Evolutionary conservation across 2,329 filamentous ascomycete genomes (phyloP).

Genomic region (Fragosphaeria purpurea): DNA sequence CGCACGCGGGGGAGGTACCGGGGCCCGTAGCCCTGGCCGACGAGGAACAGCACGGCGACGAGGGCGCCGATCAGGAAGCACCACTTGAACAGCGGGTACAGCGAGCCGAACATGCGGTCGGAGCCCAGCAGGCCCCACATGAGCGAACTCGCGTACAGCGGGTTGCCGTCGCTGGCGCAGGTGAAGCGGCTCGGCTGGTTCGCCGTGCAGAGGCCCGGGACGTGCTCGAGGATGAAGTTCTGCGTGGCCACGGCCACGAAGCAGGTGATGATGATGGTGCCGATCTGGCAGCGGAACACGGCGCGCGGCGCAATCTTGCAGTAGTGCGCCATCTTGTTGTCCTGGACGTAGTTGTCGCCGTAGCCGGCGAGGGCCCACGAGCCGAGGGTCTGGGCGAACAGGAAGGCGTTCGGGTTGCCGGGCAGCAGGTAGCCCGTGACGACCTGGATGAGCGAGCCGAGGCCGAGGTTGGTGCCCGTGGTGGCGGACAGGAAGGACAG

Average conservation of each 20-base stretch:
- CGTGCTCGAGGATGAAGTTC: constrained; percentile 30
- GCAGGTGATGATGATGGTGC: constrained; percentile 31
- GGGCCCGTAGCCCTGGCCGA: constrained; percentile 24
- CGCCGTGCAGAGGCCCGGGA: constrained; percentile 20
- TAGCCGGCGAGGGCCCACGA: constrained; percentile 33
- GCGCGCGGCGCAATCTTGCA: constrained; percentile 31
- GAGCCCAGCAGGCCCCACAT: constrained; percentile 28
- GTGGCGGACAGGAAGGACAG: constrained; percentile 33
- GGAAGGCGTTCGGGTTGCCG: constrained; percentile 24
- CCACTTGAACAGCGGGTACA: constrained; percentile 34
- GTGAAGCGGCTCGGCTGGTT: constrained; percentile 21
- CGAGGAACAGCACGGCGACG: constrained; percentile 27
- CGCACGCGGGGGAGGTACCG: constrained; percentile 24
- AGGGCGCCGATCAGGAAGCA: constrained; percentile 32
- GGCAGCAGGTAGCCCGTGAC: constrained; percentile 27
- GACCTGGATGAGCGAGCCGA: constrained; percentile 32
- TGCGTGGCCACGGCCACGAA: constrained; percentile 31
- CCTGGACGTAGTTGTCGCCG: constrained; percentile 29
- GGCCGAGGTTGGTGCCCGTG: constrained; percentile 32
- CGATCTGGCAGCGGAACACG: constrained; percentile 31
- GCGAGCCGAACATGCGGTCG: constrained; percentile 28
- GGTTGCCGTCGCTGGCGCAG: constrained; percentile 20
- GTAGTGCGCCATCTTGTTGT: constrained; percentile 33
- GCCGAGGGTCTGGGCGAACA: constrained; percentile 30
- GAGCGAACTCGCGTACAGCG: constrained; percentile 21